Conservation (phyloP, 148 eudicot genomes). For the Persicaria maculosa region DNA sequence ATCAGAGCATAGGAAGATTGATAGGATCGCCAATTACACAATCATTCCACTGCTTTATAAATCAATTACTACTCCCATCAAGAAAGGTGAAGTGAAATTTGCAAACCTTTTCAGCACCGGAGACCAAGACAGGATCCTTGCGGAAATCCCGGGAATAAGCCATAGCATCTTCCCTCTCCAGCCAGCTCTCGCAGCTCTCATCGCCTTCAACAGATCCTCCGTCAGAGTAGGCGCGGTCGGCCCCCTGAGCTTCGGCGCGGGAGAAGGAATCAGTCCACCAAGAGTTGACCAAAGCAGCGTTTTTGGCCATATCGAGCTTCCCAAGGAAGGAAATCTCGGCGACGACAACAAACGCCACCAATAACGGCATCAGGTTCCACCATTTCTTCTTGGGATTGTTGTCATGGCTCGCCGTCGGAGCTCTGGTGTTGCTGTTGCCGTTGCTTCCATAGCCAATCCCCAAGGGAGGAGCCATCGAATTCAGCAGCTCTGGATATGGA, state of each 20-base stretch:
- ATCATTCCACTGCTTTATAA: background rate
- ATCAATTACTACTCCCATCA: background rate
- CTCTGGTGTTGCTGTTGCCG: background rate
- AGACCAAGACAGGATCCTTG: background rate
- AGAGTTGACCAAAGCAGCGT: slow-evolving; percentile 13
- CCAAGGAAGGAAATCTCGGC: slow-evolving; percentile 12
- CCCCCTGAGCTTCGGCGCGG: background rate
- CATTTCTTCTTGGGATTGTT: slow-evolving; percentile 8
- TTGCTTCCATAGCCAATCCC: background rate
- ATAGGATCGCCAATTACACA: background rate
- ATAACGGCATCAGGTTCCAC: slow-evolving; percentile 11
- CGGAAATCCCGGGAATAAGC: slow-evolving; percentile 7
- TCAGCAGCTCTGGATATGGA: background rate
- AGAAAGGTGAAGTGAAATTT: background rate
- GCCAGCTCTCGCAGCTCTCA: slow-evolving; percentile 4
- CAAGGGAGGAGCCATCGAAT: background rate
- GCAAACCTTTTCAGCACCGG: slow-evolving; percentile 6
- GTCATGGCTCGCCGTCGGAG: background rate
- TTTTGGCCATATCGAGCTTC: slow-evolving; percentile 7
- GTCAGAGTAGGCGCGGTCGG: background rate
- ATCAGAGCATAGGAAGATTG: background rate
- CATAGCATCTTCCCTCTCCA: slow-evolving; percentile 13
- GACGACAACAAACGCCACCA: slow-evolving; percentile 13
- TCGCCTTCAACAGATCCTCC: background rate
- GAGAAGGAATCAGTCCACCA: slow-evolving; percentile 13